phyloP scores from a whole-genome alignment of 2,329 filamentous ascomycete species.

The Calonectria naviculata region DNA sequence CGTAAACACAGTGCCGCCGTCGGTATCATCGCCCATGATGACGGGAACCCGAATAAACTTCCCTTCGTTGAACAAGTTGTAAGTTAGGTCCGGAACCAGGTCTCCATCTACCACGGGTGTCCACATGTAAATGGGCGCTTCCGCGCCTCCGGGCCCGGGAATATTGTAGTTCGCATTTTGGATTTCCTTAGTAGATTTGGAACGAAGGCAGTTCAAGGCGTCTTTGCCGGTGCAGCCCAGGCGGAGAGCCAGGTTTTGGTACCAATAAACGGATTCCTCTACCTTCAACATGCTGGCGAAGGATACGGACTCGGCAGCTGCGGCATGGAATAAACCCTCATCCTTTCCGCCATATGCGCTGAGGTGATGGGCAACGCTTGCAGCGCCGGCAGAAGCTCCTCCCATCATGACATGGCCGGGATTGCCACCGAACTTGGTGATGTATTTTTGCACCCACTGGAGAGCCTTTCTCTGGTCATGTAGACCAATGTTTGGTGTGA shows the following conservation, averaged over 20 bases:
- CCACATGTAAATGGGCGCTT: slow-evolving; percentile 62
- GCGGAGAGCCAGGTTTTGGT: slow-evolving; percentile 57
- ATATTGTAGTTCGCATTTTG: slow-evolving; percentile 55
- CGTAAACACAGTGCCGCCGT: slow-evolving; percentile 52
- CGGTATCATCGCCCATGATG: slow-evolving; percentile 55
- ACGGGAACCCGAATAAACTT: slow-evolving; percentile 65
- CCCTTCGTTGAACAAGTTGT: slow-evolving; percentile 58
- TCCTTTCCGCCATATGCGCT: slow-evolving; percentile 63
- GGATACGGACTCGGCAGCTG: slow-evolving; percentile 62
- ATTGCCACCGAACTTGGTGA: slow-evolving; percentile 75
- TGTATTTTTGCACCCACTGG: slow-evolving; percentile 76
- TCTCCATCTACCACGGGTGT: slow-evolving; percentile 65
- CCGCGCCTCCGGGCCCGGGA: slow-evolving; percentile 39
- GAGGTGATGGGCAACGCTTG: slow-evolving; percentile 73
- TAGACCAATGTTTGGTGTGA: slow-evolving; percentile 75
- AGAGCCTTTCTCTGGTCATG: slow-evolving; percentile 77
- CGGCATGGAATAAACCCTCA: slow-evolving; percentile 61
- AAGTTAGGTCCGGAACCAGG: slow-evolving; percentile 62
- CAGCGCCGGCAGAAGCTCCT: slow-evolving; percentile 76
- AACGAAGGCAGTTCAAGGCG: slow-evolving; percentile 59
- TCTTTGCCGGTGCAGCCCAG: slow-evolving; percentile 53
- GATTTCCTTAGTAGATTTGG: slow-evolving; percentile 52
- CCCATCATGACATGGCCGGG: slow-evolving; percentile 75
- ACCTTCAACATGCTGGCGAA: slow-evolving; percentile 61
- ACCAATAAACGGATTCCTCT: slow-evolving; percentile 62